Evolutionary conservation across 345 rosid species (phyloP), one percentile per base, ranked within the genome.

Genomic region (Lepidium africanum): DNA sequence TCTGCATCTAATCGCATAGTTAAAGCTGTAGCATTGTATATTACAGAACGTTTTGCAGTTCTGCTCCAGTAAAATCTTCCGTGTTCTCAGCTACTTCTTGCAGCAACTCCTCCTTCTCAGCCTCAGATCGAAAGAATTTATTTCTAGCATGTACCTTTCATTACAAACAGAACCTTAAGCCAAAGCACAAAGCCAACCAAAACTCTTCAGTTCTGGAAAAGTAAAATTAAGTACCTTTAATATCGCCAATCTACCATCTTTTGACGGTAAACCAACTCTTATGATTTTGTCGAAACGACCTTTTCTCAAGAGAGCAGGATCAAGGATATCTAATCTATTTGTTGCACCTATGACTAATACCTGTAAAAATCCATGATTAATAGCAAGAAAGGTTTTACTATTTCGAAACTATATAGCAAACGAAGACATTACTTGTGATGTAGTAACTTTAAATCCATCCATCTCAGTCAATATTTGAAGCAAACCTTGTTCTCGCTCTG

Each of bases 271-370:
- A 72, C 97, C 98, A 76, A 93, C 98, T 78, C 98, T 80, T 51
- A 93, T 83, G 37, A 90, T 90, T 80, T 90, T 93, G 79, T 93
- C 98, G 54, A 93, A 93, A 52, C 97, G 98, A 37, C 98, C 98
- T 82, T 93, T 93, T 75, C 98, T 88, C 75, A 93, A 75, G 9
- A 93, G 91, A 56, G 98, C 98, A 42, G 96, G 96, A 83, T 93
- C 97, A 63, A 93, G 91, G 63, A 86, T 90, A 76, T 93, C 98
- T 78, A 90, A 83, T 67, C 98, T 90, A 79, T 93, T 90, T 54
- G 98, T 88, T 68, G 98, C 98, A 70, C 98, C 98, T 46, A 93
- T 93, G 73, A 93, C 88, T 73, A 93, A 77, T 47, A 90, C 98
- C 97, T 93, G 87, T 42, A 37, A 79, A 78, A 76, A 68, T 52